Base-by-base conservation (phyloP, 2,329 filamentous ascomycete species). In the Alternaria rosae region DNA sequence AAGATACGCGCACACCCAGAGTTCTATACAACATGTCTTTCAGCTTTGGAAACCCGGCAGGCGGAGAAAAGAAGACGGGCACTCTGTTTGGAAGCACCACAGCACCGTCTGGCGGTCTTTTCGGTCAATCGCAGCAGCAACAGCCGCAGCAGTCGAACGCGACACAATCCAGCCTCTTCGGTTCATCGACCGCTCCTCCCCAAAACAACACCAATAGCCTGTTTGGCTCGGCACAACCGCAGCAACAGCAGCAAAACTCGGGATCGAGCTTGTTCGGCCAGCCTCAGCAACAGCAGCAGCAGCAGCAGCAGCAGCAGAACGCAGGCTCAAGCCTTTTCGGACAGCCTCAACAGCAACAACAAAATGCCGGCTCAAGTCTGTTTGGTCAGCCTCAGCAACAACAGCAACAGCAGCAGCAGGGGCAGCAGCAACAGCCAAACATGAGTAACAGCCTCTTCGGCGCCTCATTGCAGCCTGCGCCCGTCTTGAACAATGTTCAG, bases 371-470 rank as follows among this genome's bases (percentile, higher is more conserved):
- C 58, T 81, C 83, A 57, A 71, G 69, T 54, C 47, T 76, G 41
- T 77, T 75, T 48, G 83, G 70, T 2, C 72, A 84, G 50, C 75
- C 78, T 62, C 78, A 83, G 50, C 75, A 79, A 64, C 78, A 83
- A 67, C 77, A 77, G 51, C 76, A 65, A 9, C 57, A 57, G n/a
- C 52, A 48, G 17, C 74, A 47, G 15, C 64, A 62, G 20, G 76
- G 76, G 47, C 75, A 79, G 28, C 69, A 70, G n/a, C 76, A 78
- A 32, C 81, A 81, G 48, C 79, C 80, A 42, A 76, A 76, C 43
- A 77, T 82, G 54, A 70, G 61, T 52, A 76, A 74, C 78, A 83
- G 73, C 47, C 67, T 80, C n/a, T 80, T 80, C 62, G 79, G 78
- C 12, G 71, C 71, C 51, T 70, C 67, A 8, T 51, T 77, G 41